These are phyloP conservation scores for Alectoria sarmentosa DNA, from an alignment of 495 filamentous ascomycete species.

Conservation along the genomic window DNA sequence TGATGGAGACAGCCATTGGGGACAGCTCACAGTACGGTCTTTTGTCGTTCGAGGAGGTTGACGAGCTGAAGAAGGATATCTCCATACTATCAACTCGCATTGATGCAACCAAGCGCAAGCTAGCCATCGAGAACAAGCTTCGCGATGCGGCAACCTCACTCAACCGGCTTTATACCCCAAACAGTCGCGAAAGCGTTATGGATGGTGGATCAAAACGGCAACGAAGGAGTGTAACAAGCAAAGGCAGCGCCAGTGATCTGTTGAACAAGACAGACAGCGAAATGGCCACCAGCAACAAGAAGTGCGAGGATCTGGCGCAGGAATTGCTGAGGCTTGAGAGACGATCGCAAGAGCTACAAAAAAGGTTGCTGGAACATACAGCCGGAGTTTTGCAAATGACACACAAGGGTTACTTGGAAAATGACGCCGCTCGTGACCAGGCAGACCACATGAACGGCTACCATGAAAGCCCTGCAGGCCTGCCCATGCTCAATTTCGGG, in stretches of 20 bases:
- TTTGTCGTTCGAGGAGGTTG: slow-evolving; percentile 82
- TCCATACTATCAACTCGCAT: slow-evolving; percentile 62
- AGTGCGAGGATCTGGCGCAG: slow-evolving; percentile 76
- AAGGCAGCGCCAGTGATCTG: slow-evolving; percentile 32
- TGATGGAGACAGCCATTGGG: slow-evolving; percentile 86
- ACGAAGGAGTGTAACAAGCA: slow-evolving; percentile 48
- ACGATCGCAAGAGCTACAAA: slow-evolving; percentile 61
- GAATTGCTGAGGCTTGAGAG: slow-evolving; percentile 75
- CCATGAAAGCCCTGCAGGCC: slow-evolving; percentile 38
- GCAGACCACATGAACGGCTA: slow-evolving; percentile 52
- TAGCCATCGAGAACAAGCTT: slow-evolving; percentile 88
- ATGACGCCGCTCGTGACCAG: slow-evolving; percentile 51
- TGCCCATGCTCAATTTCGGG: slow-evolving; percentile 36
- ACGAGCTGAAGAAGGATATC: slow-evolving; percentile 80
- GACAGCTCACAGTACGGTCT: slow-evolving; percentile 82
- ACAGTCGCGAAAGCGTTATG: slow-evolving; percentile 35
- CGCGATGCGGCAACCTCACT: slow-evolving; percentile 87
- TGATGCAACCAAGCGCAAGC: slow-evolving; percentile 68
- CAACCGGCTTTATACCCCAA: slow-evolving; percentile 62
- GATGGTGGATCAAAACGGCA: slow-evolving; percentile 31
- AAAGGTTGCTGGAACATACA: slow-evolving; percentile 75
- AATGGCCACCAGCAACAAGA: slow-evolving; percentile 61
- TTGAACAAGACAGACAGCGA: slow-evolving; percentile 65
- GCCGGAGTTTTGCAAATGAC: slow-evolving; percentile 86
- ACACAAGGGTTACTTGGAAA: slow-evolving; percentile 55